Evolutionary conservation across 495 filamentous ascomycete species (phyloP), one percentile per base, ranked within the genome.

Genomic region (Neurospora tetraspora): DNA sequence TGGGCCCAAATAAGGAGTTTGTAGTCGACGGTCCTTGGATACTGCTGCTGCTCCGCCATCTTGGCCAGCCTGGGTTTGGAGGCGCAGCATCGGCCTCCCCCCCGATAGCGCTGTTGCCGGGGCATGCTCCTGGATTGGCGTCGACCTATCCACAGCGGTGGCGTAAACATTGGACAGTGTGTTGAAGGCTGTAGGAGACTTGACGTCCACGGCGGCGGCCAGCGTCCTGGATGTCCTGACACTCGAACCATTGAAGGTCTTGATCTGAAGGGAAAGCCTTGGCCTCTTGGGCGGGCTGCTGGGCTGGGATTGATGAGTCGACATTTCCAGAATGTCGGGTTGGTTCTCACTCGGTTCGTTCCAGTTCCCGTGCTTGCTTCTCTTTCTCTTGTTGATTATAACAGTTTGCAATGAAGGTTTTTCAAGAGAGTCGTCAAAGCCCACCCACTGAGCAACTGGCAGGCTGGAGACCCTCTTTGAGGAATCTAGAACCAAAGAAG

Each of bases 121-220:
- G 42, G 82, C 80, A 18, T 80, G 82, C 59, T 79, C 80, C 69
- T 81, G 79, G n/a, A 78, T 76, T 16, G 88, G 88, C 8, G 90
- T 88, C 40, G 91, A 90, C 69, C 88, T 85, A 69, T 91, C 88
- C 18, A 89, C 89, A n/a, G 87, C 82, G 39, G 87, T 86, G 38
- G 91, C 89, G 78, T 94, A 93, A 71, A 89, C 88, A 79, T 96
- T 96, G 39, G 88, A 89, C 75, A 93, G 90, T 42, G 93, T 96
- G 79, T 95, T 96, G 79, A 92, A 91, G 31, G 89, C 82, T 5
- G 93, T 96, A 7, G 93, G 92, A 9, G 92, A 94, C 39, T 87
- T 88, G 20, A 91, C 84, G 47, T 91, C 86, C 3, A 89, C 79
- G 68, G 78, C 77, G 18, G 80, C 75, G 43, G 82, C 79, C 37